Percentiles rank a stretch among this genome's conserved stretches.
These are phyloP conservation scores for Monosporascus sp. DNA, from an alignment of 2,329 filamentous ascomycete species.

Conservation along the genomic window DNA sequence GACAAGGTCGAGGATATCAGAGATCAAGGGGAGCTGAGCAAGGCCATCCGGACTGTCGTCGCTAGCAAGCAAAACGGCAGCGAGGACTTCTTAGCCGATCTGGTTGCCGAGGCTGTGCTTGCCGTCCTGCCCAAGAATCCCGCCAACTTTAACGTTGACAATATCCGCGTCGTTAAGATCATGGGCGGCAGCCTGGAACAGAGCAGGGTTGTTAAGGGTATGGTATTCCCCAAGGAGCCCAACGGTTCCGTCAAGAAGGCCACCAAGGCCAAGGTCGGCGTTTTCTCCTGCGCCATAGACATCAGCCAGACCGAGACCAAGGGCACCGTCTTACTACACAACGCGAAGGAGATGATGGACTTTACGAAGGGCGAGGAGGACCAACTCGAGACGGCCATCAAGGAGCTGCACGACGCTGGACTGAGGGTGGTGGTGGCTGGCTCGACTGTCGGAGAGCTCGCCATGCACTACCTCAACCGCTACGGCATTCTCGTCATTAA, in stretches of 20 bases:
- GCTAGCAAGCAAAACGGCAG: constrained; percentile 94
- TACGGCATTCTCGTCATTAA: constrained; percentile 95
- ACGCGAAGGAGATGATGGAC: constrained; percentile 97
- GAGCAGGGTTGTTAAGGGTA: constrained; percentile 90
- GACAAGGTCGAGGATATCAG: constrained; percentile 85
- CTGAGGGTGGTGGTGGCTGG: constrained; percentile 89
- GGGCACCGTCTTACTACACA: constrained; percentile 93
- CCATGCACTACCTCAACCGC: constrained; percentile 96
- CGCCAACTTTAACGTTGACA: constrained; percentile 96
- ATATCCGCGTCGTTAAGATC: constrained; percentile 98
- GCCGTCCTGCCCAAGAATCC: constrained; percentile 95
- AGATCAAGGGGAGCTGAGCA: constrained; percentile 78
- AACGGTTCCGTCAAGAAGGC: constrained; percentile 89
- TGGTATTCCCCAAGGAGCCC: constrained; percentile 97
- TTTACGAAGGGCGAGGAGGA: constrained; percentile 96
- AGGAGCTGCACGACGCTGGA: constrained; percentile 92
- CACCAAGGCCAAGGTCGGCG: constrained; percentile 87
- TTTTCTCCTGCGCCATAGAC: constrained; percentile 95
- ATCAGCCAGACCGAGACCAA: constrained; percentile 97
- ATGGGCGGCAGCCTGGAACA: constrained; percentile 96
- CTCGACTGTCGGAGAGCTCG: constrained; percentile 89
- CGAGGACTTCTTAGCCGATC: constrained; percentile 79
- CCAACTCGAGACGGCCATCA: constrained; percentile 86
- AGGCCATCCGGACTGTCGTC: constrained; percentile 92
- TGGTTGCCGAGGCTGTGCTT: constrained; percentile 82